These are phyloP conservation scores for Pachyrhizus erosus DNA, from an alignment of 306 rosid genomes.

Conservation along the genomic window DNA sequence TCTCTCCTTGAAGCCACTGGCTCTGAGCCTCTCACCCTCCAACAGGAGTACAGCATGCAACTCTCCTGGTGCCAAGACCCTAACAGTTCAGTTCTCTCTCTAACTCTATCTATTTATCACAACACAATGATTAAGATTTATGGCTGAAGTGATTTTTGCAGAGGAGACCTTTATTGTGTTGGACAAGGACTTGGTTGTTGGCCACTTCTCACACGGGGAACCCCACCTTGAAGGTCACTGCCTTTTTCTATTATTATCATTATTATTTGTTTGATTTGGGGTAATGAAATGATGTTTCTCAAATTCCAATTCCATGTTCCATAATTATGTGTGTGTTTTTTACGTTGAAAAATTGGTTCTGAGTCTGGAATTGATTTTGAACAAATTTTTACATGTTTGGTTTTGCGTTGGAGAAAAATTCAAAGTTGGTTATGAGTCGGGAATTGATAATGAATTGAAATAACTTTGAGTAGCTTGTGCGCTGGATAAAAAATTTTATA, in stretches of 20 bases:
- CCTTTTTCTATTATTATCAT: not conserved
- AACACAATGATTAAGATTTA: no score
- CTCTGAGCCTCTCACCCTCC: slow-evolving; percentile 85
- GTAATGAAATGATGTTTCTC: not conserved
- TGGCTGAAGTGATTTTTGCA: slow-evolving; percentile 40
- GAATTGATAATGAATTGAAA: no score
- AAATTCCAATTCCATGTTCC: not conserved
- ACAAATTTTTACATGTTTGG: no score
- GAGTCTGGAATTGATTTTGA: no score
- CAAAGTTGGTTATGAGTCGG: no score
- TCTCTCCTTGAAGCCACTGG: slow-evolving; percentile 87
- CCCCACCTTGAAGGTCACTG: slow-evolving; percentile 70
- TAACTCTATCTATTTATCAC: not conserved
- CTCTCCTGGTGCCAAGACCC: slow-evolving; percentile 88
- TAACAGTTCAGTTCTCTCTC: slow-evolving; percentile 56
- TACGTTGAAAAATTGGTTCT: no score
- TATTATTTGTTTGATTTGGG: not conserved
- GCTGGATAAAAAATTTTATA: no score
- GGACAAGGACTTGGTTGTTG: slow-evolving; percentile 72
- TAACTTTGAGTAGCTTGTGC: no score
- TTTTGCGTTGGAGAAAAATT: no score
- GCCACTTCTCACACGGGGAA: slow-evolving; percentile 71
- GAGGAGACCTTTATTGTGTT: slow-evolving; percentile 83
- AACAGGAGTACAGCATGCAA: slow-evolving; percentile 87
- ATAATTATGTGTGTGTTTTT: no score